Percentiles rank a stretch among this genome's conserved stretches.
These are phyloP conservation scores for Ceratocystis eucalypticola DNA, from an alignment of 2,329 filamentous ascomycete species.

Conservation along the genomic window DNA sequence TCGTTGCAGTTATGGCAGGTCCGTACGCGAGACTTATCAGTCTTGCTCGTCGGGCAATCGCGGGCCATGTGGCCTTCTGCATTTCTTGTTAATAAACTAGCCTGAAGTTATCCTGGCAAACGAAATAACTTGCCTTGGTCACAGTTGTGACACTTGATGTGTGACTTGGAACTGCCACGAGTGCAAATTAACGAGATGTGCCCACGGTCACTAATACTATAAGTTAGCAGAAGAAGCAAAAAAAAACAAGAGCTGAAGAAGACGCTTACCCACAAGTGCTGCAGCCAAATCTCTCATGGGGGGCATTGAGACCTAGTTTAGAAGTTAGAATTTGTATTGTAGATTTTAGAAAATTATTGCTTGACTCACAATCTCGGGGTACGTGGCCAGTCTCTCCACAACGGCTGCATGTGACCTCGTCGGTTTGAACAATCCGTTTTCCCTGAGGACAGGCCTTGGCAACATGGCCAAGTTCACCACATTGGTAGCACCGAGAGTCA, in stretches of 20 bases:
- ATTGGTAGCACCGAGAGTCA: slow-evolving; percentile 49
- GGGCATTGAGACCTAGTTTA: not conserved
- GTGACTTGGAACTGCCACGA: not conserved
- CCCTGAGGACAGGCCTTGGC: slow-evolving; percentile 48
- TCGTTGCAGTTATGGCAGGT: slow-evolving; percentile 52
- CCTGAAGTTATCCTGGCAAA: no score
- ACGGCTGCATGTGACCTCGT: slow-evolving; percentile 3
- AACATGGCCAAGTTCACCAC: slow-evolving; percentile 49
- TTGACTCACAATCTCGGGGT: not conserved
- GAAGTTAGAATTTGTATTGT: not conserved
- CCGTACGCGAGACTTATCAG: slow-evolving; percentile 30
- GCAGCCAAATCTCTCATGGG: not conserved
- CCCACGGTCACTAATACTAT: not conserved
- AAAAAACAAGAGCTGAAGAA: not conserved
- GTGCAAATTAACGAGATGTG: not conserved
- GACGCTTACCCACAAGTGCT: not conserved
- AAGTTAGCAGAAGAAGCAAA: not conserved
- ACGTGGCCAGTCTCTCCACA: not conserved
- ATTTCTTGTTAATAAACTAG: not conserved
- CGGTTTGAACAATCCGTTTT: slow-evolving; percentile 33
- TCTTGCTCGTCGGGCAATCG: not conserved
- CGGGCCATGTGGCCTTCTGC: not conserved
- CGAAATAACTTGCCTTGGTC: not conserved
- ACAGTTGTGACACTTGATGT: not conserved
- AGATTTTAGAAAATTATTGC: not conserved